Base-by-base conservation (phyloP, 2,329 filamentous ascomycete genomes). In the Penicillium sp. region DNA sequence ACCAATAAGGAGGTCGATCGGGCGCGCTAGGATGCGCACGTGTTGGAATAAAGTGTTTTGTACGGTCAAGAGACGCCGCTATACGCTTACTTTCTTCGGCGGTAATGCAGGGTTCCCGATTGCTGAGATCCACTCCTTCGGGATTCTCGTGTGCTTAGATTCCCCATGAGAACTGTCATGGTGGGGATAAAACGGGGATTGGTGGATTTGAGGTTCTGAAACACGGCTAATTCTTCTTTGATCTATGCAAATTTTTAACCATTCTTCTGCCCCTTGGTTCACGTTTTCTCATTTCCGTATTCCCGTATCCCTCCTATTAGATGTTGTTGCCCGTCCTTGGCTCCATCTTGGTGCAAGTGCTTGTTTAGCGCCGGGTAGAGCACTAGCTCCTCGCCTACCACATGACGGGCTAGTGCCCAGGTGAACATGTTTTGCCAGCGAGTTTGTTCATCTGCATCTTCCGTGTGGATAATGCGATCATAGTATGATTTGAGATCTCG, bases 321-420 rank as follows among this genome's bases (percentile, higher is more conserved):
- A 60, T 82, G 79, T 55, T 82, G 76, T 2, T 70, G 60, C 9
- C 81, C 74, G 62, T 84, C 80, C 43, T 76, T 75, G 0, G 80
- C 79, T 81, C 74, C 71, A 44, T 81, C 81, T 1, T 71, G 66
- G 1, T 73, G 67, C 18, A 84, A 58, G 51, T 81, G 67, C 54
- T 79, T 77, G 62, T 83, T 79, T 18, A 85, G 70, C 1, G 79
- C 81, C 0, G 82, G 82, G 56, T 84, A 84, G 0, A 85, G 71
- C 9, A 85, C 71, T 51, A 82, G 64, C 59, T 83, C 81, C 56
- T 83, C 79, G 8, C 75, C 79, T 49, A 82, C 73, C 0, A 78
- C 74, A 63, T 83, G 80, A 9, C 80, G 77, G 25, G 80, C 77
- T 0, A 83, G 70, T 55, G 81, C 78, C 81, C 81, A 82, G 14